Evolutionary conservation across 371 early-diverging fungal species (phyloP), one percentile per base, ranked within the genome.

Genomic region (Rhizopus sp.): DNA sequence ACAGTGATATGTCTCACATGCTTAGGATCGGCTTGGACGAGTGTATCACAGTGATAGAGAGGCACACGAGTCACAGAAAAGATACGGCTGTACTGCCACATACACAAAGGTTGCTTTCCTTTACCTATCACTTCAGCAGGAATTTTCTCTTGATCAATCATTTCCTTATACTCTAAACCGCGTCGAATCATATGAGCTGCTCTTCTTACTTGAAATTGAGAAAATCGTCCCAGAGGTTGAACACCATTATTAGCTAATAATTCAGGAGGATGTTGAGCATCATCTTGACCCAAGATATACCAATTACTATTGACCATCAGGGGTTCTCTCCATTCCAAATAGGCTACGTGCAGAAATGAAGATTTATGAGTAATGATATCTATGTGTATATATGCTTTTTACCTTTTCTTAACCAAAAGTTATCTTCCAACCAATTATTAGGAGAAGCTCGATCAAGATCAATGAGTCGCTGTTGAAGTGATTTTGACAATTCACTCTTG

Each of bases 291-390:
- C 35, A 85, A 55, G 34, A 89, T 77, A 77, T 91, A 95, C 90
- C 94, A 95, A 77, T 95, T 96, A 55, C 89, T 87, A 75, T 96
- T 94, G 55, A 95, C 87, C 70, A 92, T 70, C 38, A 90, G 51
- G 9, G 95, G 91, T 29, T 91, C 95, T 23, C 96, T 84, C 92
- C 93, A 95, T 57, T 88, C 87, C 55, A 92, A 83, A 73, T 97
- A 97, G 3, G 94, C 96, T 62, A 81, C 81, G 15, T 6, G 44
- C 6, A 32, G 16, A n/a, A n/a, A n/a, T n/a, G n/a, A n/a, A n/a
- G n/a, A n/a, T n/a, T n/a, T n/a, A n/a, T 2, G 3, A 7, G 6
- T n/a, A 7, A 37, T 13, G 23, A 55, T 55, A 33, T 5, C 17
- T 48, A n/a, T 9, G 35, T n/a, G n/a, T 13, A 5, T 46, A 37